Conservation (phyloP, 2,329 filamentous ascomycete species). For the Incumbomyces delicatus region DNA sequence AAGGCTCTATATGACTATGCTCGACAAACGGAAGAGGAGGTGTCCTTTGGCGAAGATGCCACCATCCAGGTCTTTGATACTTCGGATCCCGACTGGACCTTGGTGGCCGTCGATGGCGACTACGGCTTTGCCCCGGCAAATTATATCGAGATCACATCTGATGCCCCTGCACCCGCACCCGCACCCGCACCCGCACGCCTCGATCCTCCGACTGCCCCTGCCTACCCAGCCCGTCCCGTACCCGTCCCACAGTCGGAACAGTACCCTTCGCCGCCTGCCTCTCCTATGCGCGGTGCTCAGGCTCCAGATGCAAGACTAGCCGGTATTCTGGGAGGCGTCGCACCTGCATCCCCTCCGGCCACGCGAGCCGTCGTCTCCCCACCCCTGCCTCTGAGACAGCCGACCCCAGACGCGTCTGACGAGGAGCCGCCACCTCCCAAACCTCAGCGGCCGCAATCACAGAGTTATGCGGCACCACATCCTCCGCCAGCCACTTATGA, state of each 20-base stretch:
- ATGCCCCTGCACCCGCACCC: slow-evolving; percentile 40
- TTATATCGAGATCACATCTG: slow-evolving; percentile 69
- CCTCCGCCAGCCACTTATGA: slow-evolving; percentile 26
- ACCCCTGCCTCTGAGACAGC: slow-evolving; percentile 39
- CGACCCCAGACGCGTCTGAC: slow-evolving; percentile 61
- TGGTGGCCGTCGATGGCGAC: slow-evolving; percentile 74
- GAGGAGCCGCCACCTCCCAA: slow-evolving; percentile 51
- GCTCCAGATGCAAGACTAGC: slow-evolving; percentile 53
- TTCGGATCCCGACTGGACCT: slow-evolving; percentile 90
- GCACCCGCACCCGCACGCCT: neutral
- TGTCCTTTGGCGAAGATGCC: slow-evolving; percentile 88
- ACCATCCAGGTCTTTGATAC: slow-evolving; percentile 76
- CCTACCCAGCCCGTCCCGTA: neutral
- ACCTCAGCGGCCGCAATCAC: slow-evolving; percentile 53
- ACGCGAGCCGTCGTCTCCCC: slow-evolving; percentile 27
- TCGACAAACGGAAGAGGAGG: slow-evolving; percentile 91
- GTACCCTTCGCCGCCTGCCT: slow-evolving; percentile 24
- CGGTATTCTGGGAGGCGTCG: slow-evolving; percentile 30
- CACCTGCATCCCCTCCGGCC: slow-evolving; percentile 24
- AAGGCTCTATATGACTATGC: slow-evolving; percentile 98
- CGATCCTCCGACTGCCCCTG: slow-evolving; percentile 14
- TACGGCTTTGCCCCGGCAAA: slow-evolving; percentile 94
- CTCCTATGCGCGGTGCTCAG: slow-evolving; percentile 10
- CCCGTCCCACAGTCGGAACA: slow-evolving; percentile 17
- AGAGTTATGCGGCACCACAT: slow-evolving; percentile 35